Base-by-base conservation (phyloP, 768 basidiomycete species). In the Pisolithus tinctorius region DNA sequence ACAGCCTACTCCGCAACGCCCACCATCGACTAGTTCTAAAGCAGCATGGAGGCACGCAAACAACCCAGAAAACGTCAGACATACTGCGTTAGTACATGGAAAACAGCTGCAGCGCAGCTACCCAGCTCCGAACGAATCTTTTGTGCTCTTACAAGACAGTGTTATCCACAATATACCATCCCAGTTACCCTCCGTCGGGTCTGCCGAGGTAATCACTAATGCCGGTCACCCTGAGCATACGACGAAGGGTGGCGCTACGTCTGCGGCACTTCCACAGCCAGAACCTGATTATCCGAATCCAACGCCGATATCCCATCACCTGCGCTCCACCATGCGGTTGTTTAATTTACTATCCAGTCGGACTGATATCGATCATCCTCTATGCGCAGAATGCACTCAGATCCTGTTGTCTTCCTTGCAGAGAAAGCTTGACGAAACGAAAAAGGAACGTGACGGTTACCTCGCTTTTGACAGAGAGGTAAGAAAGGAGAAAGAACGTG, bases 371-470 rank as follows among this genome's bases (percentile, higher is more conserved):
- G 91, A 93, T 64, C 93, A 97, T 64, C 96, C 96, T 5, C 76
- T 99, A 7, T 99, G 96, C 66, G 82, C 87, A 0, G 95, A 98
- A 61, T 99, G 96, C 68, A 91, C 93, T 3, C 84, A 88, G 60
- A 78, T 86, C 45, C 70, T 98, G 31, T 78, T 94, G 29, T 74
- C 74, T 1, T 81, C 81, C 25, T 78, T 98, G 30, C 83, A 87
- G 58, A 78, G 78, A 43, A 84, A 92, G 62, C 74, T 95, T 14
- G 92, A 95, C 51, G 93, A 96, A 71, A 86, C 87, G 3, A 90
- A 84, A 71, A 88, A 84, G 63, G 93, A 96, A 63, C 74, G 93
- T 52, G 93, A 96, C 58, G 92, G 91, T 0, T 96, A 95, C 64
- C 83, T 92, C 55, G 88, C 90, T 0, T 97, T 94, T 62, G 93